Base-by-base conservation (phyloP, 208 protist species). In the Acanthamoeba healyi region DNA sequence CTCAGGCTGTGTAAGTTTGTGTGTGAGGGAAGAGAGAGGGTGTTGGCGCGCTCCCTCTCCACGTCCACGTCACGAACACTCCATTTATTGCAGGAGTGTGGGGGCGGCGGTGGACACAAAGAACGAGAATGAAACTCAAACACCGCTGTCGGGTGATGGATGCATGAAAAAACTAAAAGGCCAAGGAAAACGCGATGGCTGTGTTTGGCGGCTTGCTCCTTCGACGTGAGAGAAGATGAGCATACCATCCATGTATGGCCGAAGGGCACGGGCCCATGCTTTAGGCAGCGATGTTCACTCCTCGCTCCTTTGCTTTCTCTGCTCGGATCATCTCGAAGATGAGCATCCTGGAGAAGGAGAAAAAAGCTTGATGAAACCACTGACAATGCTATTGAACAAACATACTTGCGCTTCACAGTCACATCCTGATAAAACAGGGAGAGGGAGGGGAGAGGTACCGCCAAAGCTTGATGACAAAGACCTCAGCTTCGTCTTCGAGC, bases 391-490 rank as follows among this genome's bases (percentile, higher is more conserved):
- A n/a, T n/a, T n/a, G n/a, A n/a, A n/a, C n/a, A n/a, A n/a, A n/a
- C n/a, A n/a, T n/a, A n/a, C n/a, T n/a, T n/a, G n/a, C n/a, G n/a
- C n/a, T n/a, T n/a, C n/a, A n/a, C n/a, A n/a, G n/a, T n/a, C n/a
- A n/a, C n/a, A n/a, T n/a, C n/a, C n/a, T n/a, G n/a, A 54, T 56
- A 54, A 84, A 10, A 82, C 14, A 51, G 40, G 72, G 72, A 89
- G 51, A 17, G 24, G 17, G 51, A 87, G 0, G 22, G 29, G 36
- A 19, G 51, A 29, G 34, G 58, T 72, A 90, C 63, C 92, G 70
- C 94, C 94, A 96, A 56, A 96, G 77, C 46, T 95, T 94, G n/a
- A 96, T 51, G 26, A 96, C 95, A 74, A 96, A 96, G 34, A 38
- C 58, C 34, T 96, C 95, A 24, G 95, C 95, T 46, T 96, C 94